phyloP scores from a whole-genome alignment of 2,329 filamentous ascomycete species.

The Pseudogymnoascus sp. region DNA sequence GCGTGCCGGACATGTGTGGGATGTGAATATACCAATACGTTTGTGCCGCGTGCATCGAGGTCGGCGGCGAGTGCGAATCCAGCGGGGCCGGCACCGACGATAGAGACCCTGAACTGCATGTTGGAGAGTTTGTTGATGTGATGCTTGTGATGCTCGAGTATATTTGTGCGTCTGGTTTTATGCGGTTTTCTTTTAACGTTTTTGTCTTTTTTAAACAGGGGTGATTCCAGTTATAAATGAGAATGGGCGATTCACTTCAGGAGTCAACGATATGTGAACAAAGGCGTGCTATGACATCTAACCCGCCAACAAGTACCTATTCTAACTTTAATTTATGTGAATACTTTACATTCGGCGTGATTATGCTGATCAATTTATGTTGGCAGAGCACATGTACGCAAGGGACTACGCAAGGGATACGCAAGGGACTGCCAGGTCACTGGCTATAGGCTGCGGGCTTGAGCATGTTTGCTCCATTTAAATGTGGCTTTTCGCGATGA shows the following conservation, averaged over 20 bases:
- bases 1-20: slow-evolving; percentile 17
- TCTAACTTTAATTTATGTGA: neutral
- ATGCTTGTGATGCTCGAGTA: neutral
- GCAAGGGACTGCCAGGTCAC: neutral
- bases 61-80: slow-evolving; percentile 11
- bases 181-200: neutral
- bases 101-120: slow-evolving; percentile 12
- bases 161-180: neutral
- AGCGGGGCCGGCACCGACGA: slow-evolving; percentile 14
- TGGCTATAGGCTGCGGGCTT: neutral
- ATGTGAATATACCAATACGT: slow-evolving; percentile 21
- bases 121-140: neutral
- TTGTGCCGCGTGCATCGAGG: slow-evolving; percentile 13
- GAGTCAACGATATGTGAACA: neutral
- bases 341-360: neutral
- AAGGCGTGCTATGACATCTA: neutral
- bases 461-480: slow-evolving; percentile 8
- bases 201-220: neutral
- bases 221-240: neutral
- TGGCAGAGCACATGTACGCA: neutral
- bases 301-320: neutral
- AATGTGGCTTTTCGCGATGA: neutral
- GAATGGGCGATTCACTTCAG: neutral
- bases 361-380: neutral
- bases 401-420: neutral